phyloP scores from a whole-genome alignment of 192 early-diverging fungal species.

The Coemansia sp. region DNA sequence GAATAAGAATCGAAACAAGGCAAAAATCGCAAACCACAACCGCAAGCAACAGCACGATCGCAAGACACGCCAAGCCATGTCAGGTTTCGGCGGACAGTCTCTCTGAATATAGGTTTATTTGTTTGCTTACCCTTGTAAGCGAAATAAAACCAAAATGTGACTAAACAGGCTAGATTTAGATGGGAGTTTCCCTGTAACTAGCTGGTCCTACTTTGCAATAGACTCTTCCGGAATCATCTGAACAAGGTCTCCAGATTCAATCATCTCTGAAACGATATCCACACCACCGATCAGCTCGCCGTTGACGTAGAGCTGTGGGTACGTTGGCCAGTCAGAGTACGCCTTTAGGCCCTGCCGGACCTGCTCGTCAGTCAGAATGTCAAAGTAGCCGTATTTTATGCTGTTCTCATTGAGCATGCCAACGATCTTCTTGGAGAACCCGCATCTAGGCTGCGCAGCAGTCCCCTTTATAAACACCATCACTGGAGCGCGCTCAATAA shows the following conservation, averaged over 20 bases:
- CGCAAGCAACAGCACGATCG: slow-evolving; percentile 71
- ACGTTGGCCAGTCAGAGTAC: slow-evolving; percentile 94
- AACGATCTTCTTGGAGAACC: slow-evolving; percentile 83
- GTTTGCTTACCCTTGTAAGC: not conserved
- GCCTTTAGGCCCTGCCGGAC: slow-evolving; percentile 89
- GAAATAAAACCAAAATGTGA: not conserved
- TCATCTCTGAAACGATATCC: slow-evolving; percentile 94
- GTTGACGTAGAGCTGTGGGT: slow-evolving; percentile 89
- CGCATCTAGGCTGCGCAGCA: slow-evolving; percentile 86
- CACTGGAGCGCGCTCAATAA: slow-evolving; percentile 67
- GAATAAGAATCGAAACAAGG: slow-evolving; percentile 65
- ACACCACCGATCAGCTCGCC: slow-evolving; percentile 92
- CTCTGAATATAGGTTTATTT: not conserved
- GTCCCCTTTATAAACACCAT: slow-evolving; percentile 99
- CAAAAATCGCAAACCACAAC: slow-evolving; percentile 69
- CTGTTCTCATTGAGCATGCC: slow-evolving; percentile 69
- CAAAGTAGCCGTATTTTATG: slow-evolving; percentile 66
- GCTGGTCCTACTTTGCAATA: not conserved
- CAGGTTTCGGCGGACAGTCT: not conserved
- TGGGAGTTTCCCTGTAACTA: not conserved
- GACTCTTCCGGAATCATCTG: slow-evolving; percentile 58
- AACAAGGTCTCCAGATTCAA: slow-evolving; percentile 68
- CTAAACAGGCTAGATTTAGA: not conserved
- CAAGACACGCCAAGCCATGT: slow-evolving; percentile 58
- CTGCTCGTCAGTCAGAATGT: slow-evolving; percentile 90